These are phyloP conservation scores for Vanrija pseudolonga DNA, from an alignment of 1,284 basidiomycete genomes.

Conservation along the genomic window DNA sequence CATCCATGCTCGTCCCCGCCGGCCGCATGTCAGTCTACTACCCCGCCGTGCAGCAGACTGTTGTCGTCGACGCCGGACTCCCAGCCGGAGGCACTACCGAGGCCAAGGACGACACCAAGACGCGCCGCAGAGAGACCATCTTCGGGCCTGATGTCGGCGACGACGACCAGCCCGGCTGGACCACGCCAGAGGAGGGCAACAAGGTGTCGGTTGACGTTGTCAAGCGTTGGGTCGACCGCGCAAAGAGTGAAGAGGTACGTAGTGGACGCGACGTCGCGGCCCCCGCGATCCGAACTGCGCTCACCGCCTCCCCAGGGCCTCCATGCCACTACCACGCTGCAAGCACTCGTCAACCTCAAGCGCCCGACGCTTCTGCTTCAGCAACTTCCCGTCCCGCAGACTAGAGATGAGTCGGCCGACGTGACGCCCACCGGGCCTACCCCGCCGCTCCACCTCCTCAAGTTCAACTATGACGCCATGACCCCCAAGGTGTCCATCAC, in stretches of 20 bases:
- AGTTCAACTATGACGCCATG: constrained; percentile 85
- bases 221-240: constrained; percentile 73
- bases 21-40: constrained; percentile 1
- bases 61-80: constrained; percentile 41
- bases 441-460: constrained; percentile 62
- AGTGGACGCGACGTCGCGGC: not conserved
- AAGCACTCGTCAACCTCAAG: constrained; percentile 86
- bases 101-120: constrained; percentile 26
- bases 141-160: constrained; percentile 71
- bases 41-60: constrained; percentile 36
- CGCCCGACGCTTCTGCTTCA: constrained; percentile 73
- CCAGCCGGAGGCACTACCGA: not conserved
- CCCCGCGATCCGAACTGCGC: not conserved
- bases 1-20: constrained; percentile 1
- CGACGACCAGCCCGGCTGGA: constrained; percentile 50
- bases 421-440: constrained; percentile 22
- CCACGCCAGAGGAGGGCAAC: constrained; percentile 27
- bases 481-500: constrained; percentile 73
- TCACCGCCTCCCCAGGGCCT: constrained; percentile 55
- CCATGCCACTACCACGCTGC: constrained; percentile 80
- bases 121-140: constrained; percentile 59
- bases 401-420: constrained; percentile 43
- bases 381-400: constrained; percentile 48
- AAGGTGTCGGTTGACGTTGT: constrained; percentile 73
- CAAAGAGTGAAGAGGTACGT: constrained; percentile 65